A percentile compares a stretch with the other conserved stretches of the same genome.
Evolutionary conservation across 2,329 filamentous ascomycete genomes (phyloP).

Genomic region (Pseudonectria buxi): DNA sequence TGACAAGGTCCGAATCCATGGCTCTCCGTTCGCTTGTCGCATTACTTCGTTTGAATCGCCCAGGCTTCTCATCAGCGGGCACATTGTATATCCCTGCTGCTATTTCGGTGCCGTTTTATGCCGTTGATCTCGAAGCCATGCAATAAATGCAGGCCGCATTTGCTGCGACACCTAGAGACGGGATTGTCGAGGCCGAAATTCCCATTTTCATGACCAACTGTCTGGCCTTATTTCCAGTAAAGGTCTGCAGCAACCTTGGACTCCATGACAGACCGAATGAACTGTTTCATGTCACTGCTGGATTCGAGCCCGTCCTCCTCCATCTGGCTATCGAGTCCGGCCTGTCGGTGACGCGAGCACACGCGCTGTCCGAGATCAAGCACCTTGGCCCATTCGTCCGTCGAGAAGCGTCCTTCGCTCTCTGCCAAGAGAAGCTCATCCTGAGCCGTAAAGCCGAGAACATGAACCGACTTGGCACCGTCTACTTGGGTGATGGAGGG

Average conservation of each 20-base stretch:
- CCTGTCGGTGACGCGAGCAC: constrained; percentile 47
- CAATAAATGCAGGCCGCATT: constrained; percentile 1
- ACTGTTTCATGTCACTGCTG: constrained; percentile 45
- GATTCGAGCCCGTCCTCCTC: constrained; percentile 36
- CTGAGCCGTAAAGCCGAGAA: constrained; percentile 72
- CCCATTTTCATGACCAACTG: not conserved
- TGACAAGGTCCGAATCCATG: too few species aligned
- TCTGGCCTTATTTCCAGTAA: constrained; percentile 46
- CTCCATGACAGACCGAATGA: constrained; percentile 57
- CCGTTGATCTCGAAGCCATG: too few species aligned
- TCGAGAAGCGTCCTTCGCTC: constrained; percentile 72
- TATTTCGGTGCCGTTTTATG: too few species aligned
- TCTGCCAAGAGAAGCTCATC: constrained; percentile 70
- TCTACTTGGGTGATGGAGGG: constrained; percentile 59
- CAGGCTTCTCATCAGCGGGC: too few species aligned
- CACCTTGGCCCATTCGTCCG: constrained; percentile 68
- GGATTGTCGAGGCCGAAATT: constrained; percentile 2
- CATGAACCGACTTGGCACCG: constrained; percentile 65
- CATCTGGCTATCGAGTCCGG: constrained; percentile 37
- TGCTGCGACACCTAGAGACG: too few species aligned
- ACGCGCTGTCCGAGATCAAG: constrained; percentile 57
- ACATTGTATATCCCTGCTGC: too few species aligned
- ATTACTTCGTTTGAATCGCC: too few species aligned
- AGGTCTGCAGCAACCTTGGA: constrained; percentile 46
- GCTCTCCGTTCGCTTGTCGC: too few species aligned